Evolutionary conservation across 2,329 filamentous ascomycete genomes (phyloP).

Genomic region (Ustulina deusta): DNA sequence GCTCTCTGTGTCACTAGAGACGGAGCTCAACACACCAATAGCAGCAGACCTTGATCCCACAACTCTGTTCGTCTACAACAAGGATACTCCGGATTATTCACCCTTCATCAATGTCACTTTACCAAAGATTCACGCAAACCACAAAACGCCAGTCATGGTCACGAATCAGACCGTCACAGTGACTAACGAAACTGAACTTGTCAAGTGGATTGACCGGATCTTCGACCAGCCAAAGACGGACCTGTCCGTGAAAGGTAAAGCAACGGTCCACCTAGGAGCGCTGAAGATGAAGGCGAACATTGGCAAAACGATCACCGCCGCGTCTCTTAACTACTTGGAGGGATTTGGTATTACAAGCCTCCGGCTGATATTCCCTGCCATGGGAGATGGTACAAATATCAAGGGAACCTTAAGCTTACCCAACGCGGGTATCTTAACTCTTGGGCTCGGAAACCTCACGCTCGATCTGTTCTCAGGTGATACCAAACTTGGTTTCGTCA

Average conservation of each 20-base stretch:
- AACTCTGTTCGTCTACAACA: slow-evolving; percentile 57
- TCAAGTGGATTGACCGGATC: slow-evolving; percentile 55
- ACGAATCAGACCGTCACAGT: slow-evolving; percentile 53
- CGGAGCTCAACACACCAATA: slow-evolving; percentile 55
- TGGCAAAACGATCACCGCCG: slow-evolving; percentile 57
- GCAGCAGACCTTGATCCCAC: slow-evolving; percentile 55
- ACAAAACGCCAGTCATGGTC: slow-evolving; percentile 54
- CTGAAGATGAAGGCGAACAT: slow-evolving; percentile 55
- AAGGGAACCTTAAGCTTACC: slow-evolving; percentile 58
- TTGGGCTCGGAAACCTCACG: slow-evolving; percentile 61
- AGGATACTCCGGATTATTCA: slow-evolving; percentile 49
- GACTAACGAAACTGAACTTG: slow-evolving; percentile 55
- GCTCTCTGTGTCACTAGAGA: slow-evolving; percentile 54
- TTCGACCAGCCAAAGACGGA: slow-evolving; percentile 54
- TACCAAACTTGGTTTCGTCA: slow-evolving; percentile 55
- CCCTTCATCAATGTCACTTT: slow-evolving; percentile 51
- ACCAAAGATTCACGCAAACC: slow-evolving; percentile 51
- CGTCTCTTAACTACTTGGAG: slow-evolving; percentile 54
- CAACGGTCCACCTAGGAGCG: slow-evolving; percentile 55
- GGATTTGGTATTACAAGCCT: slow-evolving; percentile 56
- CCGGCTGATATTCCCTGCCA: slow-evolving; percentile 54
- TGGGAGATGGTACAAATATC: slow-evolving; percentile 57
- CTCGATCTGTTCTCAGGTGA: slow-evolving; percentile 58
- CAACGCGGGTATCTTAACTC: slow-evolving; percentile 58
- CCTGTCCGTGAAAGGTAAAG: slow-evolving; percentile 55